Base-by-base conservation (phyloP, 2,329 filamentous ascomycete genomes). In the Juglanconis juglandina region DNA sequence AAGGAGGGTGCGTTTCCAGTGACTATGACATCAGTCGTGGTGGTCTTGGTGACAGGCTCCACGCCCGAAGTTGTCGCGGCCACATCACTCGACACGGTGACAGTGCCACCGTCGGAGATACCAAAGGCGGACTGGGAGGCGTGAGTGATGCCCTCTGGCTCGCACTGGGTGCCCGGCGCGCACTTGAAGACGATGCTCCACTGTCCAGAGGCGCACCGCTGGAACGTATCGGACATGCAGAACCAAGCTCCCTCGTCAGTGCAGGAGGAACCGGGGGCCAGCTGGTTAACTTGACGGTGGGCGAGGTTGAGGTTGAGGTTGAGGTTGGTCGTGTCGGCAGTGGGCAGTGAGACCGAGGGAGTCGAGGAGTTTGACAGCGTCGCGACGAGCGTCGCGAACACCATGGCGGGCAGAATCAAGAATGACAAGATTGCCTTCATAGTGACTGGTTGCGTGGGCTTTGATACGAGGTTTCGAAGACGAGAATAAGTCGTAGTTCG, bases 231-330 rank as follows among this genome's bases (percentile, higher is more conserved):
- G 1, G 72, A 74, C 72, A 83, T 77, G 72, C 81, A 84, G 69
- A 83, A 81, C 81, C 81, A 84, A 63, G 77, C 75, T n/a, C 81
- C 81, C 61, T 84, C 80, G 9, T 67, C 69, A 10, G 70, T 68
- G 68, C 81, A 83, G 4, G 69, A 64, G 2, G 76, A 70, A 24
- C 78, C 78, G 3, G 66, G 69, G 11, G 69, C 61, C 61, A 84
- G 53, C 14, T 32, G 14, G 32, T 49, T 17, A 17, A 32, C 14
- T 5, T 34, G 30, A 34, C 46, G 58, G 5, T 33, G 30, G 11
- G 13, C 5, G 37, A 35, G 41, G 35, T 24, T 24, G 24, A 24
- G 2, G 30, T n/a, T 1, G 32, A 9, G 32, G 4, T 10, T 30
- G 46, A 32, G 7, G 53, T 8, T 56, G 35, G 17, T 30, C 17